Base-by-base conservation (phyloP, 768 basidiomycete genomes). In the Infundibulicybe gibba region DNA sequence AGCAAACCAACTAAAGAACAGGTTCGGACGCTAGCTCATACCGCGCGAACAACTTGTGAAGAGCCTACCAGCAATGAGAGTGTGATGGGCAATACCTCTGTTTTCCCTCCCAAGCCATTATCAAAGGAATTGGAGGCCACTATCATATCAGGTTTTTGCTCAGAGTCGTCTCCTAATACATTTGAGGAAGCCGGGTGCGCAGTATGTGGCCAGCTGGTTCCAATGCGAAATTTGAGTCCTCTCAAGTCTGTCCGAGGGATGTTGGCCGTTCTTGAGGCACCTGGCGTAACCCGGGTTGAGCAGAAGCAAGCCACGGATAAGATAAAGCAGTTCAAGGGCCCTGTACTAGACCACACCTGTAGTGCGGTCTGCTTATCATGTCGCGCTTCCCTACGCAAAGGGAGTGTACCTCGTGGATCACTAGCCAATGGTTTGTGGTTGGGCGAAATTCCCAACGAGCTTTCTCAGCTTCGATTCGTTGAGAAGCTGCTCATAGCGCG, bases 351-450 rank as follows among this genome's bases (percentile, higher is more conserved):
- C 33, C 10, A 48, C 6, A 13, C 12, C 3, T 55, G 46, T 32
- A 14, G 41, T 15, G 13, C 32, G 14, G 41, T 58, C 1, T 58
- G 56, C 49, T 31, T 37, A 14, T 12, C 25, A 9, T 53, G 51
- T 41, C 25, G 40, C 3, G 14, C 6, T 4, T 8, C 9, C 17
- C 17, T 52, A 14, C 40, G 30, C 4, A 50, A 48, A n/a, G 43
- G 40, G 3, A 40, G 42, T 25, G 25, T 47, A 11, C 54, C 54
- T 6, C 25, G 33, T 5, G 32, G 11, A 8, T 45, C 62, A 4
- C 42, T 69, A 14, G 64, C 60, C 1, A 68, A 62, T 49, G 61
- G 62, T 0, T 44, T 65, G 5, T 69, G 66, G 65, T 6, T 69
- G 13, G 67, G 67, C 6, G 49, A 62, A 16, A 55, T 66, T 2